Evolutionary conservation across 2,329 filamentous ascomycete species (phyloP).

Genomic region (Xylariaceae sp.): DNA sequence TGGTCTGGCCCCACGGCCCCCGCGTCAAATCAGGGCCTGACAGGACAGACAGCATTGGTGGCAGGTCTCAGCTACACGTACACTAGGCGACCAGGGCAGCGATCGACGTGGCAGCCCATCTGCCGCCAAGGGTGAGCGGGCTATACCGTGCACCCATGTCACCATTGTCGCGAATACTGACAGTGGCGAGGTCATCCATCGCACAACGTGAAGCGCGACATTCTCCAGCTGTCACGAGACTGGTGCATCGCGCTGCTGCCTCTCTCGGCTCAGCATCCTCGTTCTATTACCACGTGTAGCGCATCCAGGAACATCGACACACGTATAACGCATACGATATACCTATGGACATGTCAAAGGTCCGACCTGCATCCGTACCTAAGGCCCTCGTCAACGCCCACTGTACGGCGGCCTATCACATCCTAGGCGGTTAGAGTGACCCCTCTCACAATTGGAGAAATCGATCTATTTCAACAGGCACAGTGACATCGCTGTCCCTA

Average conservation of each 20-base stretch:
- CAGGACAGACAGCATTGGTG: background rate
- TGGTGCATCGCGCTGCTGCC: slow-evolving; percentile 5
- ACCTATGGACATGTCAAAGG: slow-evolving; percentile 4
- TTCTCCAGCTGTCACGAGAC: slow-evolving; percentile 8
- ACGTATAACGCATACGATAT: no score
- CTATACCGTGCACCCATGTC: background rate
- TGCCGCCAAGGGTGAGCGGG: slow-evolving; percentile 8
- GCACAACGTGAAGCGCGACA: slow-evolving; percentile 7
- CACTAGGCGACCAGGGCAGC: slow-evolving; percentile 17
- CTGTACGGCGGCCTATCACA: background rate
- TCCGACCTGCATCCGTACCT: slow-evolving; percentile 21
- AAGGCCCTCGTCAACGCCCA: slow-evolving; percentile 7
- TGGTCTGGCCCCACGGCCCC: no score
- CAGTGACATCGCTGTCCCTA: no score
- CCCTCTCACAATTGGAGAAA: no score
- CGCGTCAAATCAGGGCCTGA: no score
- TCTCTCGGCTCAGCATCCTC: slow-evolving; percentile 1
- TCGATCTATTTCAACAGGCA: no score
- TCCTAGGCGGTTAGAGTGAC: no score
- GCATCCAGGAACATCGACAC: slow-evolving; percentile 2
- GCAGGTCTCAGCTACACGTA: background rate
- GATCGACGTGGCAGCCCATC: slow-evolving; percentile 30
- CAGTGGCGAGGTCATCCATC: background rate
- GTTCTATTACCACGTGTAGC: slow-evolving; percentile 15
- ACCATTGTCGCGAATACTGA: background rate